phyloP scores from a whole-genome alignment of 257 asterid genomes.

The Penstemon davidsonii region DNA sequence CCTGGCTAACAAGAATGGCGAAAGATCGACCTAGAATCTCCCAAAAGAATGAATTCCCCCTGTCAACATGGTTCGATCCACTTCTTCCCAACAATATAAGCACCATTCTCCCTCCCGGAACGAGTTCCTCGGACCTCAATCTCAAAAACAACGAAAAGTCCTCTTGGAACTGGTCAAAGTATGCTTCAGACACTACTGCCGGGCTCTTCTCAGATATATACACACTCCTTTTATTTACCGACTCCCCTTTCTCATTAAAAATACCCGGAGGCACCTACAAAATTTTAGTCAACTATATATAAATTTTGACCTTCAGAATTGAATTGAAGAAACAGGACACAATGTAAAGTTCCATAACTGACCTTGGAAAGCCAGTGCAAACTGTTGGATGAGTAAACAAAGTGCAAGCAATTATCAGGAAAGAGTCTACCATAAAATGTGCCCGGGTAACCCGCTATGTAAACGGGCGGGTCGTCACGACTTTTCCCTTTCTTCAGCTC shows the following conservation, averaged over 20 bases:
- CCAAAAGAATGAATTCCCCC: constrained; percentile 75
- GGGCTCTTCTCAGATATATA: constrained; percentile 74
- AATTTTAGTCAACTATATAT: not conserved
- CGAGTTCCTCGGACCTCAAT: constrained; percentile 62
- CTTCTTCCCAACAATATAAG: constrained; percentile 63
- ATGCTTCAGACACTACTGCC: constrained; percentile 47
- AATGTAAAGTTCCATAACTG: not conserved
- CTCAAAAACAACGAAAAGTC: constrained; percentile 66
- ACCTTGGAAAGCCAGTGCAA: constrained; percentile 94
- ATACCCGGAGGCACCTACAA: constrained; percentile 64
- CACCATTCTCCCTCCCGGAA: constrained; percentile 80
- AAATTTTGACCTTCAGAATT: not conserved
- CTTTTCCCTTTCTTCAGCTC: constrained; percentile 39
- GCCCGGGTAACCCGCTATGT: constrained; percentile 81
- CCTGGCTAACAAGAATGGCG: constrained; percentile 54
- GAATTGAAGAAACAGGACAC: not conserved
- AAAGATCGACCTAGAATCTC: constrained; percentile 65
- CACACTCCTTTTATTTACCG: constrained; percentile 66
- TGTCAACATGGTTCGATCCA: constrained; percentile 49
- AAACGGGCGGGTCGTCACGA: constrained; percentile 39
- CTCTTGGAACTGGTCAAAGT: constrained; percentile 55
- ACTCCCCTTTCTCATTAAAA: constrained; percentile 48
- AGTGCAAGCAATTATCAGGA: constrained; percentile 67
- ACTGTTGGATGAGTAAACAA: constrained; percentile 75
- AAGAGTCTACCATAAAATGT: constrained; percentile 86